Evolutionary conservation across 495 filamentous ascomycete species (phyloP), one percentile per base, ranked within the genome.

Genomic region (Darksidea phi): DNA sequence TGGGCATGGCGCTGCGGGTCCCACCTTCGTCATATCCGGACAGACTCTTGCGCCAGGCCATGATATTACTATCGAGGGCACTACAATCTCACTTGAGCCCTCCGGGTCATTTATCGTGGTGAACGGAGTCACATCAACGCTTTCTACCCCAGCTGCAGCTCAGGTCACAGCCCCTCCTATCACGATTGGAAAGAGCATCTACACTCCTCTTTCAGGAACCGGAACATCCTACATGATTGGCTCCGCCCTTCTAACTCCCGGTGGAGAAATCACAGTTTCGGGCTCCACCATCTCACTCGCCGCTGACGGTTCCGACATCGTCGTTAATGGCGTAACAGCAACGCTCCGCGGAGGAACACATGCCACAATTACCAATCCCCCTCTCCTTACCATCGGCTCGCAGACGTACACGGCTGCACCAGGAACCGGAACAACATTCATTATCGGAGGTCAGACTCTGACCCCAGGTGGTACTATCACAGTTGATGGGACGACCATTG

Each of bases 401-500:
- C 10, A 48, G 13, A 68, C 63, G 4, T 72, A 64, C 50, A 64
- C 70, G 18, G 67, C 73, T 10, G 8, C 37, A 2, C 17, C 54
- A 15, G 70, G 68, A 20, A 50, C 37, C 10, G 70, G 66, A 0
- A 66, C 63, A 3, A 71, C 70, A 2, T 76, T 65, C 57, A 36
- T 70, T 23, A 72, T 74, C 15, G 66, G 24, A 6, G 70, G 70
- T 10, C 66, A 69, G 24, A 70, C 71, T 1, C 48, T 75, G 32
- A 71, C 67, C 0, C 71, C 74, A 13, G 73, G 73, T 4, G 73
- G 73, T 13, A 59, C 37, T 10, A 71, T 74, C 21, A 75, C 69
- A 0, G 68, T 74, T 0, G 48, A 54, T 25, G 74, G 74, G 7
- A 66, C 70, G 7, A 71, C 68, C 0, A 72, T 76, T 37, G 66